Conservation (phyloP, 108 stramenopile species). For the Licmophora abbreviata region DNA sequence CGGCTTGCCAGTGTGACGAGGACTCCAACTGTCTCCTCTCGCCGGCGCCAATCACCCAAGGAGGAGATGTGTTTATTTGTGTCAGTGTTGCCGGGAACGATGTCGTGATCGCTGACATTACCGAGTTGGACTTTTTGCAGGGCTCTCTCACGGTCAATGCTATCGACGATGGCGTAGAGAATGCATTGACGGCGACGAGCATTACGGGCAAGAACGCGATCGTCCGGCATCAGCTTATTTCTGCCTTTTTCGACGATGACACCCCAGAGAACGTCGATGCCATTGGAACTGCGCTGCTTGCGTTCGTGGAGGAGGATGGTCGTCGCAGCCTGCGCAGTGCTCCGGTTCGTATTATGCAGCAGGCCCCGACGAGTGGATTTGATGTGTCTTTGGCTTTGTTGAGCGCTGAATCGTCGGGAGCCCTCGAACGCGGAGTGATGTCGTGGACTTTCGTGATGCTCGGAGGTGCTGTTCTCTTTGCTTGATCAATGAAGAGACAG, state of each 20-base stretch:
- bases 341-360: too few relatives aligned
- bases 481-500: too few relatives aligned
- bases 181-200: not conserved
- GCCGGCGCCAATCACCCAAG: not conserved
- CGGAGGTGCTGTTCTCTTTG: too few relatives aligned
- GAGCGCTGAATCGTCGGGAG: too few relatives aligned
- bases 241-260: constrained; percentile 1
- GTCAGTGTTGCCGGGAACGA: not conserved
- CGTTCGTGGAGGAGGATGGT: too few relatives aligned
- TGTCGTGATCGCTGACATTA: not conserved
- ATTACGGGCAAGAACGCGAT: not conserved
- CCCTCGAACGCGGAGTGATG: too few relatives aligned
- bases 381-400: too few relatives aligned
- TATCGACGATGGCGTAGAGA: not conserved
- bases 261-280: not conserved
- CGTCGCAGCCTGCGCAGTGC: too few relatives aligned
- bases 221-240: not conserved
- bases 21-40: too few relatives aligned
- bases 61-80: not conserved
- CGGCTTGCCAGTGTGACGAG: not conserved
- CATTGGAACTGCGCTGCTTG: not conserved
- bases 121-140: not conserved
- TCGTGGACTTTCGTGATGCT: too few relatives aligned
- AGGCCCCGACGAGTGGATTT: too few relatives aligned
- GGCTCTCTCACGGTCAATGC: not conserved